phyloP scores from a whole-genome alignment of 345 rosid genomes.

The Corchorus olitorius region DNA sequence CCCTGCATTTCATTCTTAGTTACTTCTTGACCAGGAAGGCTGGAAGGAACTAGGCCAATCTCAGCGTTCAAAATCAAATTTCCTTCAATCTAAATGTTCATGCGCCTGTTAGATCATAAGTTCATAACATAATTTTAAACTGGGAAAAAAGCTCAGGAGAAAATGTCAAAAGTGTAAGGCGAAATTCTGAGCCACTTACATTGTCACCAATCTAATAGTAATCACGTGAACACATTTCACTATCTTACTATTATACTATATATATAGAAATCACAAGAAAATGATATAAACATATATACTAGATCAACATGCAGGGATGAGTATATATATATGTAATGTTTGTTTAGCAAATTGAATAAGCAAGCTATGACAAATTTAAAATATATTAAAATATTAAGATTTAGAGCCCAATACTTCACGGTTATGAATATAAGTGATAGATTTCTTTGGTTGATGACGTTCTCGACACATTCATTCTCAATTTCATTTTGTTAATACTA shows the following conservation, averaged over 20 bases:
- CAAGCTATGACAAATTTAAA: not conserved
- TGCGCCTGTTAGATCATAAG: too few species aligned
- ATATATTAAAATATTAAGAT: not conserved
- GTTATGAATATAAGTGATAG: not conserved
- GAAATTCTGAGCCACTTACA: not conserved
- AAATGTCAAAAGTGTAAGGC: not conserved
- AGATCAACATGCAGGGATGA: too few species aligned
- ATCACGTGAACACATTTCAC: slow-evolving; percentile 6
- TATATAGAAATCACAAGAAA: too few species aligned
- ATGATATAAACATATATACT: too few species aligned
- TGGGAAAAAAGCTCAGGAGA: not conserved
- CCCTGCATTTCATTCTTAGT: not conserved
- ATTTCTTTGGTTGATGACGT: not conserved
- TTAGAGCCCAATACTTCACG: not conserved
- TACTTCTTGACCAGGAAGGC: too few species aligned
- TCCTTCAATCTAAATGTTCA: not conserved
- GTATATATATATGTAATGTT: not conserved
- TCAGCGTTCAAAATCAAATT: not conserved
- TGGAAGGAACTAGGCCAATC: not conserved
- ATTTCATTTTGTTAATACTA: too few species aligned
- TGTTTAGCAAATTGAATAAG: not conserved
- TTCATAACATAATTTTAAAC: not conserved
- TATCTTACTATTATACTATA: not conserved
- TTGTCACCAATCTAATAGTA: not conserved
- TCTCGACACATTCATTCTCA: not conserved